Evolutionary conservation across 2,329 filamentous ascomycete species (phyloP).

Genomic region (Orbilia oligospora): DNA sequence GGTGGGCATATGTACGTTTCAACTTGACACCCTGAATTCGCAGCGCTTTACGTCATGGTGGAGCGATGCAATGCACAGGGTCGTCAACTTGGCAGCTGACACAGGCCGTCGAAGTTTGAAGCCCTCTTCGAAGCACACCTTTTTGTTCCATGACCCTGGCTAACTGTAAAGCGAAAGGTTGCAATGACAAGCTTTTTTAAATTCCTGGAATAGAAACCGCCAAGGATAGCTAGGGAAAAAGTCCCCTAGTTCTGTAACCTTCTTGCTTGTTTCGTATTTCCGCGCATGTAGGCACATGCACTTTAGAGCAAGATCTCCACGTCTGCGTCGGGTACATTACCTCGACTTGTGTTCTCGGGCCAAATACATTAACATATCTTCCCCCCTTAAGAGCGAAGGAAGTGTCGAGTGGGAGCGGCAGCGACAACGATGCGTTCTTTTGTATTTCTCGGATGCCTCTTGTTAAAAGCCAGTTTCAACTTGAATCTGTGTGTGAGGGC

Average conservation of each 20-base stretch:
- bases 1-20: no score
- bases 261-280: constrained; percentile 42
- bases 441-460: constrained; percentile 28
- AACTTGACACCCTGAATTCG: constrained; percentile 26
- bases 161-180: constrained; percentile 45
- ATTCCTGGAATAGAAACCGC: constrained; percentile 55
- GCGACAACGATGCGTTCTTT: constrained; percentile 9
- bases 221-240: constrained; percentile 45
- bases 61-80: constrained; percentile 39
- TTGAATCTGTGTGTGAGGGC: constrained; percentile 35
- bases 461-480: constrained; percentile 27
- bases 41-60: constrained; percentile 54
- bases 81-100: neutral
- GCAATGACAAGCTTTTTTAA: constrained; percentile 41
- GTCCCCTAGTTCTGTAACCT: constrained; percentile 45
- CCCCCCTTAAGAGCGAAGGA: constrained; percentile 27
- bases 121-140: neutral
- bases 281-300: constrained; percentile 18
- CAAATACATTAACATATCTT: neutral
- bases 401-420: neutral
- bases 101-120: constrained; percentile 8
- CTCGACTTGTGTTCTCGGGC: constrained; percentile 13
- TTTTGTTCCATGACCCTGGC: neutral
- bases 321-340: constrained; percentile 14
- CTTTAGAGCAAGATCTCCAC: constrained; percentile 20